Evolutionary conservation across 2,329 filamentous ascomycete species (phyloP), one percentile per base, ranked within the genome.

Genomic region (Ustilaginoidea virens): DNA sequence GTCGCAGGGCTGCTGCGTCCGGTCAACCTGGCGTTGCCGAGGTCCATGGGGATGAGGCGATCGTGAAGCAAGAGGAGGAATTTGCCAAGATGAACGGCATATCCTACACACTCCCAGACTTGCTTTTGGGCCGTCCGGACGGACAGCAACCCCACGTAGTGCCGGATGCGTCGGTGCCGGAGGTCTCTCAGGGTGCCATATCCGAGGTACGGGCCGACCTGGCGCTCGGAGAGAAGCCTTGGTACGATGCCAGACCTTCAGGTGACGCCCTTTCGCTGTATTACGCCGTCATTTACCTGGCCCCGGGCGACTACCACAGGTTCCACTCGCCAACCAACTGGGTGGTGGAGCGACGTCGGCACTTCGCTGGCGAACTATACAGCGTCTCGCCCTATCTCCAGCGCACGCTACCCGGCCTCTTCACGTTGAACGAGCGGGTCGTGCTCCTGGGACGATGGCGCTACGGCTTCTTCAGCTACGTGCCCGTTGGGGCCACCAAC

Each of bases 381-480:
- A 87, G 79, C 30, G 90, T 98, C 4, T 92, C 83, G 0, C 90
- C 90, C 0, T 98, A 94, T 53, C 69, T 98, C 9, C 86, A 94
- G 51, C 78, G 82, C 39, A 92, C 81, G 1, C 66, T 98, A 0
- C 90, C 90, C 0, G 87, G 87, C 2, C 71, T 98, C 1, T 98
- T 98, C 59, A 94, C 87, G 0, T 65, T 98, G 13, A 98, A 98
- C 54, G 90, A 98, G 58, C 76, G 90, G 31, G 83, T 98, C 15
- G 90, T 92, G 1, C 70, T 98, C 1, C 66, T 98, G 2, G 90
- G 90, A 12, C 71, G 85, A 33, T 98, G 90, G 90, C 79, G 86
- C 32, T 92, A 83, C 70, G 90, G 90, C 12, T 96, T 98, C 68
- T 98, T 98, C 63, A 80, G 77, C 40, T 94, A 85, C 57, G 87